Evolutionary conservation across 345 rosid species (phyloP), one percentile per base, ranked within the genome.

Genomic region (Populus nigra): DNA sequence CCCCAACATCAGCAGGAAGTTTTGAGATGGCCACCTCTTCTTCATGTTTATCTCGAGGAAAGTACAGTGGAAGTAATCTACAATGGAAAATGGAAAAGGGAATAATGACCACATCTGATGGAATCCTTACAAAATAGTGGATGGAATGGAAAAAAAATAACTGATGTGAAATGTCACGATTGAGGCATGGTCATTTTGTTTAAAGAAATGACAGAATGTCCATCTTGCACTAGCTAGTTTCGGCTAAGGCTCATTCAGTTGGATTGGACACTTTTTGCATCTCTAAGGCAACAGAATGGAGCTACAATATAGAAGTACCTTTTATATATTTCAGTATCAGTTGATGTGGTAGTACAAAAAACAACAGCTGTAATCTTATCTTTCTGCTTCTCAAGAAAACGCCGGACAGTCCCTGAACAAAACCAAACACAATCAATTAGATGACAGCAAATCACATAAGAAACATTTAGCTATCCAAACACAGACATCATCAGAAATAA

Each of bases 1-100:
- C 99, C 81, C 99, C 97, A 76, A 91, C 92, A 84, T 96, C 99
- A 78, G 95, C 90, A 59, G 99, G 99, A 80, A 96, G 99, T 85
- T 96, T 96, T 73, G 90, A 88, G 61, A 88, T 88, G 77, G 98
- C 95, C 72, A 89, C 84, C 79, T 89, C 94, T 88, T 93, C 98
- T 83, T 96, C 99, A 71, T 88, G 93, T 77, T 93, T 90, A 74
- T 92, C 98, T 77, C 99, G 97, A 72, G 99, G 98, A 82, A 96
- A 93, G 86, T 96, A 96, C 81, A 96, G 91, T 0, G 99, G 98
- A 69, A 96, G 97, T 85, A 96, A 86, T 87, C 99, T 96, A 79
- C 83, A 89, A 13, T 45, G 73, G 22, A 31, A 83, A 84, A 76
- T 18, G 53, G 43, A 70, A 33, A 69, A 41, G 59, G n/a, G 63